Evolutionary conservation across 164 flowering plant genomes (phyloP), one percentile per base, ranked within the genome.

Genomic region (Umbellularia californica): DNA sequence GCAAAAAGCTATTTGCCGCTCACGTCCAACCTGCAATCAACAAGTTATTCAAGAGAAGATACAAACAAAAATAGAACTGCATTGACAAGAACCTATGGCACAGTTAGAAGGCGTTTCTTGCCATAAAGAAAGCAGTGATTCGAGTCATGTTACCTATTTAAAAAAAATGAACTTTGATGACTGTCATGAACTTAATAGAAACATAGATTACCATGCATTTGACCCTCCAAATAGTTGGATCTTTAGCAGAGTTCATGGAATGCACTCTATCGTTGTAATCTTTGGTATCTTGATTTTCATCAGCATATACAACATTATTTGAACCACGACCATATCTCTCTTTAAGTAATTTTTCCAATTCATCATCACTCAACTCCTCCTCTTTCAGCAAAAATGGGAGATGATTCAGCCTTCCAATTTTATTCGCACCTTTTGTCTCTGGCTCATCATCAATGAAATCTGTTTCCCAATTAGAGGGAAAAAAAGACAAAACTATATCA

Each of bases 1-100:
- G 78, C 98, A 95, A 81, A 90, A 87, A 51, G 86, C 92, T 51
- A 89, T 80, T 76, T 84, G 83, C 79, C 86, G 88, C 88, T 95
- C 99, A 47, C 91, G 93, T 72, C 97, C 97, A 87, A 81, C 89
- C 99, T 95, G 81, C 79, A 83, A 25, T 27, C 27, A 76, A 70
- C 27, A 33, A 2, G 2, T 19, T n/a, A 0, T 33, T 51, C 4
- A 66, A 25, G 7, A 52, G 50, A 58, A 50, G 23, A 74, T 24
- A 14, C 10, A 63, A 13, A 52, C 2, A 67, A 47, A 27, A 30
- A 52, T 24, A 12, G 20, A 17, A 11, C 70, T 25, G 25, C 23
- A 7, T 50, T 50, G 5, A 20, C 23, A 47, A 33, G 24, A 55
- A 24, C 47, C 47, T 35, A 35, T 7, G 10, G 10, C 47, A 35